Base-by-base conservation (phyloP, 2,329 filamentous ascomycete species). In the Fusarium transvaalense region DNA sequence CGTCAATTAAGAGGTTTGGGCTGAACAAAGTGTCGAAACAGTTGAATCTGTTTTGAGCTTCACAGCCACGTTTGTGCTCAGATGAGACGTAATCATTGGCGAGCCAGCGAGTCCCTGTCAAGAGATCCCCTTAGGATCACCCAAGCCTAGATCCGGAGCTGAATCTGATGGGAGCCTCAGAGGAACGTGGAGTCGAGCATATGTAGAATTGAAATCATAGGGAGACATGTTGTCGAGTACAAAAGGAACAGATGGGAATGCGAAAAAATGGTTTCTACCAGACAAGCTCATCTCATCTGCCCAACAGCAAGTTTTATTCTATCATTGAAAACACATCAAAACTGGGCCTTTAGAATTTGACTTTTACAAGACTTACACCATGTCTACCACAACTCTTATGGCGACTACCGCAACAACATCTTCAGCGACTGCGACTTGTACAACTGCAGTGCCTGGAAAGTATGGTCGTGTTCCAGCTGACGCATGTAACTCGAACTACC, bases 401-500 rank as follows among this genome's bases (percentile, higher is more conserved):
- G 38, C 63, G n/a, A 61, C 72, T 23, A 51, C 71, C 79, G 83
- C 9, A 61, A 79, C 3, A 79, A 81, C 53, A 5, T 65, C 71
- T 48, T 61, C 69, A 17, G 63, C 67, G 6, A 63, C 42, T 3
- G 78, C 78, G 0, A 67, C 81, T 19, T 79, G 78, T 43, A 78
- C 68, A n/a, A 76, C 70, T 6, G 77, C 78, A 23, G 68, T 78
- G 4, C 78, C 78, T 4, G 76, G 62, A 13, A 71, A 73, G 39
- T 74, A 78, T 45, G 78, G 78, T 2, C 59, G 71, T 56, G 76
- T 79, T 8, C 76, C 78, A 10, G 32, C 68, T 17, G 71, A 72
- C 29, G 72, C 77, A 2, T 80, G 78, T 60, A 77, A 79, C 39
- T 66, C 75, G 25, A 71, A 78, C 48, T 78, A 79, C 47, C 55